Evolutionary conservation across 768 basidiomycete genomes (phyloP).

Genomic region (Wakefieldia striispora): DNA sequence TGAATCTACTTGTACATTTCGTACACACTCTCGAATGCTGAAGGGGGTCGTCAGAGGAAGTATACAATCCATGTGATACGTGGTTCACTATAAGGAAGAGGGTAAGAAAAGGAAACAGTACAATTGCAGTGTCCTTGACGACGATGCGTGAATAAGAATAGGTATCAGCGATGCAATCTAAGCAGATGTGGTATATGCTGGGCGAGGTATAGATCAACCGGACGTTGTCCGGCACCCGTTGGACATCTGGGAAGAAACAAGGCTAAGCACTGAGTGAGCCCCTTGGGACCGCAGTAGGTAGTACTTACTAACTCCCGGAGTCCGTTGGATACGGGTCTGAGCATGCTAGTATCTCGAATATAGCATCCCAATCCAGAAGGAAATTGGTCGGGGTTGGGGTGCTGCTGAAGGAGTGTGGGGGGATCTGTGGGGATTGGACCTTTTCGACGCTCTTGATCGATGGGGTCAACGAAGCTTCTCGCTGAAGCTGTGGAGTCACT

Average conservation of each 20-base stretch:
- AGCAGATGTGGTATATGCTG: conserved; percentile 1
- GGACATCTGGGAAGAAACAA: conserved; percentile 5
- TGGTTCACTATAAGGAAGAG: neutral
- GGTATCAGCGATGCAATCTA: conserved; percentile 1
- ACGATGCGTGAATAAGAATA: neutral
- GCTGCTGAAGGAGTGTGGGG: neutral
- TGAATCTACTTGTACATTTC: too few species aligned
- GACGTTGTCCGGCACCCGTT: too few species aligned
- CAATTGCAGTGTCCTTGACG: conserved; percentile 8
- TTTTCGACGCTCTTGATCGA: conserved; percentile 1
- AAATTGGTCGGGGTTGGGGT: conserved; percentile 22
- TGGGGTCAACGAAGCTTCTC: conserved; percentile 1
- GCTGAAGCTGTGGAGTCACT: conserved; percentile 4
- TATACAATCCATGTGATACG: neutral
- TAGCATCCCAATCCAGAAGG: conserved; percentile 30
- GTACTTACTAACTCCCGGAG: conserved; percentile 13
- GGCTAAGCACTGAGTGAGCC: neutral
- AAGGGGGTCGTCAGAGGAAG: neutral
- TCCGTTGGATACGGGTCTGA: neutral
- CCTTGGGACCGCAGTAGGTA: neutral
- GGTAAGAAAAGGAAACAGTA: neutral
- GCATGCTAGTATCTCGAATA: conserved; percentile 29
- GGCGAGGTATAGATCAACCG: conserved; percentile 1
- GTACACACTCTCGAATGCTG: neutral
- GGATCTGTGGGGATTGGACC: neutral